Base-by-base conservation (phyloP, 345 rosid genomes). In the Aegle marmelos region DNA sequence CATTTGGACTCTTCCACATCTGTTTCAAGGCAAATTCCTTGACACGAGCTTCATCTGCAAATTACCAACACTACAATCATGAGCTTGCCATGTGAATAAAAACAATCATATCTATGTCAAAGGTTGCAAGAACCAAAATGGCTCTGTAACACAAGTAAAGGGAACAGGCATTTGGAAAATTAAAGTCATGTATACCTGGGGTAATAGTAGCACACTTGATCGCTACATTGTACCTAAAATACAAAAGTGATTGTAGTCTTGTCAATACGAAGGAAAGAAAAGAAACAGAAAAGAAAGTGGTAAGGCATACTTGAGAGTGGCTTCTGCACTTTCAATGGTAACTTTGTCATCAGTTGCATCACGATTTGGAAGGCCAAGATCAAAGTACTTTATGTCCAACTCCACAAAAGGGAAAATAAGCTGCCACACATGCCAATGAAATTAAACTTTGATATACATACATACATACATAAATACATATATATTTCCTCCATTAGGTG, bases 1-100 rank as follows among this genome's bases (percentile, higher is more conserved):
- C 97, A 79, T 96, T 94, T 30, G 98, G 98, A 83, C 99, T 96
- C 85, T 75, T 96, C 99, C 99, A 96, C 99, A 96, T 96, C 68
- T 87, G 84, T 88, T 94, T 96, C 91, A 96, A 88, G 59, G 62
- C 84, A 83, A 94, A 96, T 85, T 96, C 99, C 84, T 88, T 82
- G 37, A 94, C 84, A 72, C 99, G 98, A 82, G 85, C 92, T 87
- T 96, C 99, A 87, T 96, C 99, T 93, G 91, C 77, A 36, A 73
- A 57, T 72, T 21, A 78, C 58, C 63, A 70, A 74, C 56, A 80
- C 30, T 34, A 33, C 50, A 72, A 28, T 41, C 77, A 74, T 27
- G 30, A 56, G 45, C 34, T 68, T 71, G 62, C 37, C 62, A 71
- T 7, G 30, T 21, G 41, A 61, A 27, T 14, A 14, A 65, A 27